Evolutionary conservation across 2,329 filamentous ascomycete genomes (phyloP), one percentile per base, ranked within the genome.

Genomic region (Alternaria solani): DNA sequence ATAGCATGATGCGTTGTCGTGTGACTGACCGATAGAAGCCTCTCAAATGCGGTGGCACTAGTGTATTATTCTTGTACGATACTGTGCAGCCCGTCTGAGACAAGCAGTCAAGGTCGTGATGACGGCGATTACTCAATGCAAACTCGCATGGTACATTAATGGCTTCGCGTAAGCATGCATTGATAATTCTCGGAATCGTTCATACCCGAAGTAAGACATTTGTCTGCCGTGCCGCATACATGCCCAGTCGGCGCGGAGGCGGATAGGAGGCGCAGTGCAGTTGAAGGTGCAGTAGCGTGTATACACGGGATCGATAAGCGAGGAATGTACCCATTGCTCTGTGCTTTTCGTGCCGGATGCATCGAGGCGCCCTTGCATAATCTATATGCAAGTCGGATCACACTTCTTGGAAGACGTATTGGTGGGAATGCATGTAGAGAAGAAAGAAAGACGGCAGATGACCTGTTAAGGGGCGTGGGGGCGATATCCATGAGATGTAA

Each of bases 271-370:
- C 39, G 41, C 30, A 30, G 46, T 41, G 43, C 34, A 20, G 44
- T 34, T 34, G 23, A 25, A 32, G 51, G 12, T 32, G 26, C 38
- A 43, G 11, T 44, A 44, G 38, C 16, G 39, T 46, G 51, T 25
- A 46, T 38, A 49, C 20, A 38, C 32, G 20, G 46, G 46, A 36
- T 49, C 46, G 46, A 49, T 49, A 49, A 36, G 46, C 46, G 46
- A 42, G 39, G 20, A 5, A 38, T 36, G 7, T n/a, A 38, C 16
- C 20, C 20, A 25, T 25, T 23, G 25, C 34, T 36, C 20, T 36
- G 30, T 23, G 46, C 42, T 36, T 38, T 30, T 49, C 32, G 1
- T 49, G 23, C 38, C 32, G 46, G 32, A 38, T 30, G 32, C 32
- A 25, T 26, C 26, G 23, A 36, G 46, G 46, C 32, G 30, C 30